These are phyloP conservation scores for Jaapia argillacea DNA, from an alignment of 768 basidiomycete genomes.

Conservation along the genomic window DNA sequence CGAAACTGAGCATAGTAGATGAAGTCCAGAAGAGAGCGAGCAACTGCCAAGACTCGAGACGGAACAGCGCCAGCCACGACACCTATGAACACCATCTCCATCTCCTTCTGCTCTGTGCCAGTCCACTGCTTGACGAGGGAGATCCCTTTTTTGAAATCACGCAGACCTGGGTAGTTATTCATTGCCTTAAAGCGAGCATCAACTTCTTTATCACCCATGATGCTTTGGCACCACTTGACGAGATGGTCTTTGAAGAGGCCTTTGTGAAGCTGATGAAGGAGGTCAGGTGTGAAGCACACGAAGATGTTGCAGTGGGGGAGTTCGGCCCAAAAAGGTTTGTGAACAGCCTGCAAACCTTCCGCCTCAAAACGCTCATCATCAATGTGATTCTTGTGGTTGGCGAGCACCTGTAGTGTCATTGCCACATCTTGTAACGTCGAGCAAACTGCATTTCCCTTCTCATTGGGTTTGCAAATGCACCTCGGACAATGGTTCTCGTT, in stretches of 20 bases:
- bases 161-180: slow-evolving; percentile 20
- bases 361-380: slow-evolving; percentile 2
- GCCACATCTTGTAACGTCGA: slow-evolving; percentile 2
- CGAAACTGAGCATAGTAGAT: slow-evolving; percentile 17
- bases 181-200: slow-evolving; percentile 25
- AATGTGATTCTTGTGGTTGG: neutral
- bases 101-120: slow-evolving; percentile 30
- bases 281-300: slow-evolving; percentile 24
- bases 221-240: slow-evolving; percentile 15
- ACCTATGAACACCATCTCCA: slow-evolving; percentile 15
- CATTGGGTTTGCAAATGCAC: slow-evolving; percentile 4
- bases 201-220: slow-evolving; percentile 18
- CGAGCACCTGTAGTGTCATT: neutral
- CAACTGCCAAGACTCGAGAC: slow-evolving; percentile 12
- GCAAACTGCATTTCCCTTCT: slow-evolving; percentile 6
- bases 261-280: slow-evolving; percentile 39
- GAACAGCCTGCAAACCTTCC: slow-evolving; percentile 7
- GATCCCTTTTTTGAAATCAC: slow-evolving; percentile 34
- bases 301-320: slow-evolving; percentile 32
- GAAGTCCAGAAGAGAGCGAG: slow-evolving; percentile 17
- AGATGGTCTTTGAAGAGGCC: slow-evolving; percentile 37
- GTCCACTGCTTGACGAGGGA: slow-evolving; percentile 31
- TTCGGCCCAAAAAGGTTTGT: slow-evolving; percentile 30
- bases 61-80: slow-evolving; percentile 13
- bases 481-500: slow-evolving; percentile 9